These are phyloP conservation scores for Tremellales sp. DNA, from an alignment of 1,284 basidiomycete genomes.

Conservation along the genomic window DNA sequence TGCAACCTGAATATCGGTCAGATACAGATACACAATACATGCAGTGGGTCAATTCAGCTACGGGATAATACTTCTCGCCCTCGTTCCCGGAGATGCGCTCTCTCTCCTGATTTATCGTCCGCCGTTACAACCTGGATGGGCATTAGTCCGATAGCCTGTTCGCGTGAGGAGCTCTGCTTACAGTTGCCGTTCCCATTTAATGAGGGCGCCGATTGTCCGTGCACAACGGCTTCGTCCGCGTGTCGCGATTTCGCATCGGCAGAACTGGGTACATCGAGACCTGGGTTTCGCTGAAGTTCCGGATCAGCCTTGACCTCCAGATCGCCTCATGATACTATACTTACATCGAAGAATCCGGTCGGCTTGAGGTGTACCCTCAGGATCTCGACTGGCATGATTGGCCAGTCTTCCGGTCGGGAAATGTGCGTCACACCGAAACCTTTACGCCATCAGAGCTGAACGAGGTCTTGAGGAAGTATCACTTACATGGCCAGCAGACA, in stretches of 20 bases:
- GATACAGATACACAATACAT: no score
- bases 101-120: no score
- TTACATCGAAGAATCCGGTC: slow-evolving; percentile 65
- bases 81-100: no score
- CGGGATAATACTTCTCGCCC: no score
- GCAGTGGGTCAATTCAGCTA: no score
- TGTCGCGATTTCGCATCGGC: slow-evolving; percentile 34
- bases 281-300: slow-evolving; percentile 27
- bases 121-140: no score
- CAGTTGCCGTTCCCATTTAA: no score
- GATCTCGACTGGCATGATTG: slow-evolving; percentile 82
- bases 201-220: no score
- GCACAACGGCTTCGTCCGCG: slow-evolving; percentile 34
- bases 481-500: slow-evolving; percentile 52
- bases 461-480: slow-evolving; percentile 57
- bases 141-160: no score
- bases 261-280: slow-evolving; percentile 32
- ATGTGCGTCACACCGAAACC: slow-evolving; percentile 37
- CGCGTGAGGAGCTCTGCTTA: no score
- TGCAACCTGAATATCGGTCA: no score
- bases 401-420: slow-evolving; percentile 34
- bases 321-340: not conserved
- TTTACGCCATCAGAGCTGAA: slow-evolving; percentile 48
- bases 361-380: slow-evolving; percentile 73
- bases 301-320: not conserved